phyloP scores from a whole-genome alignment of 1,284 basidiomycete species.

The Cryptococcus sp. region DNA sequence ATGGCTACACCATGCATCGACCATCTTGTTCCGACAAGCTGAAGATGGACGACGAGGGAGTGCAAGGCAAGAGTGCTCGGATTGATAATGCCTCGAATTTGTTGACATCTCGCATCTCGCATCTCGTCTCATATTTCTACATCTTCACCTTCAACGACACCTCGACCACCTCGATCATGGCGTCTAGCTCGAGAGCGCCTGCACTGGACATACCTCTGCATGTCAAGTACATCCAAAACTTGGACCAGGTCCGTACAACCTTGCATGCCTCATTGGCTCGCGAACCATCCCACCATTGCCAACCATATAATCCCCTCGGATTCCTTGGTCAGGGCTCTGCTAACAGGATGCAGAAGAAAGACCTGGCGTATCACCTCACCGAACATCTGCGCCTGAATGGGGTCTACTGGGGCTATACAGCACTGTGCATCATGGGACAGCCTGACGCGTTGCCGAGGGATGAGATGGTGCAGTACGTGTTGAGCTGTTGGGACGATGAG shows the following conservation, averaged over 20 bases:
- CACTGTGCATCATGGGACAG: slow-evolving; percentile 71
- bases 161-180: background rate
- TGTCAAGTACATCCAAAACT: slow-evolving; percentile 65
- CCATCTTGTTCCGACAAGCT: too few species aligned
- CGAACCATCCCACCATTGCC: too few species aligned
- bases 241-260: slow-evolving; percentile 55
- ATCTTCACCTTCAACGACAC: background rate
- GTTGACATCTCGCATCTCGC: too few species aligned
- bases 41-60: too few species aligned
- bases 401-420: slow-evolving; percentile 92
- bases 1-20: too few species aligned
- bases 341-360: slow-evolving; percentile 58
- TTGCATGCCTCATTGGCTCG: background rate
- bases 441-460: slow-evolving; percentile 71
- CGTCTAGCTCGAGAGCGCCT: background rate
- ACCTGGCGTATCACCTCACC: slow-evolving; percentile 87
- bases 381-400: slow-evolving; percentile 93
- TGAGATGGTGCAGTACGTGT: slow-evolving; percentile 82
- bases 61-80: too few species aligned
- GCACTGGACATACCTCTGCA: slow-evolving; percentile 52
- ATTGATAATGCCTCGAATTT: too few species aligned
- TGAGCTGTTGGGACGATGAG: slow-evolving; percentile 89
- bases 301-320: too few species aligned
- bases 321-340: background rate
- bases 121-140: too few species aligned